Conservation (phyloP, 108 stramenopile species). For the Pseudonitzschia pungens region DNA sequence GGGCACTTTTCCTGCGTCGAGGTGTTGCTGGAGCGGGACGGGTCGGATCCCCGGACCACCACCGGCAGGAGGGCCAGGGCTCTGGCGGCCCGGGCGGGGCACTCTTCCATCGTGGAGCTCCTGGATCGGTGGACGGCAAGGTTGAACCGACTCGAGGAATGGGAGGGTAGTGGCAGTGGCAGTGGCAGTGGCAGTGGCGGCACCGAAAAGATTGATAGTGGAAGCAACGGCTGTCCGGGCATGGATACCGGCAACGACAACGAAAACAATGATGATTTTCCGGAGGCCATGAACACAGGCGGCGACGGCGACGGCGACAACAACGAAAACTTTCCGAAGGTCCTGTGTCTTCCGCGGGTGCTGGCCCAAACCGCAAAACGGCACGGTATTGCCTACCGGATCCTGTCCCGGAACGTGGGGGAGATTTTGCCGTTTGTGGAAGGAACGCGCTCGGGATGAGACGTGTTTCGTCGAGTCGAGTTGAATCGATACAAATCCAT, state of each 20-base stretch:
- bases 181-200: not conserved
- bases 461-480: not conserved
- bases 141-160: slow-evolving; percentile 5
- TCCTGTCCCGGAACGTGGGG: not conserved
- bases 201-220: not conserved
- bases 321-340: not conserved
- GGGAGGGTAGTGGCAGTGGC: not conserved
- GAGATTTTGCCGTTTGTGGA: too few species aligned
- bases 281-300: not conserved
- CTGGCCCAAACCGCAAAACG: slow-evolving; percentile 14
- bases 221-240: too few species aligned
- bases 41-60: not conserved
- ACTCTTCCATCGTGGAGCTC: slow-evolving; percentile 8
- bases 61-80: slow-evolving; percentile 15
- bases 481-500: too few species aligned
- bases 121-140: slow-evolving; percentile 9
- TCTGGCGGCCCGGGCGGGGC: slow-evolving; percentile 22
- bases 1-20: slow-evolving; percentile 18
- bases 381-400: slow-evolving; percentile 13
- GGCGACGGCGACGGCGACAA: not conserved
- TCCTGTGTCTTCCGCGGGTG: slow-evolving; percentile 8
- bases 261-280: not conserved
- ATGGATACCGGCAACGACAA: too few species aligned
- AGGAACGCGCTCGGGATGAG: too few species aligned
- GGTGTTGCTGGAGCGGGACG: not conserved